Evolutionary conservation across 768 basidiomycete species (phyloP), one percentile per base, ranked within the genome.

Genomic region (Suillus placidus): DNA sequence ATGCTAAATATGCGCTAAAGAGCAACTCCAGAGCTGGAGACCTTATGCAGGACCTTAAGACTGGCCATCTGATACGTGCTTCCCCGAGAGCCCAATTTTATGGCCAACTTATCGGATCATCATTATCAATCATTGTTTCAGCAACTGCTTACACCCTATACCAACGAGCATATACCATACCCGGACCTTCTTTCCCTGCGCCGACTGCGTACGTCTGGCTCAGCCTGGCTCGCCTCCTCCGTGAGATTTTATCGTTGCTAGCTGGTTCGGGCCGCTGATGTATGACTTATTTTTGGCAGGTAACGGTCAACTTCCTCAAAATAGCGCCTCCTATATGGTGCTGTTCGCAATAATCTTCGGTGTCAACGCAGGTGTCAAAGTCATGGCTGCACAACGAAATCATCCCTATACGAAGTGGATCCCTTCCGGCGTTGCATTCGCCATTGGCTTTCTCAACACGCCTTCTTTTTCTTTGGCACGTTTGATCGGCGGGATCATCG

Each of bases 11-110:
- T 65, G 14, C 40, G 30, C 64, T 66, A 60, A 70, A 63, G 30
- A 43, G 2, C 4, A 58, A 52, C 32, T 54, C 7, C 68, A 95
- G 93, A 76, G 95, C 96, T 8, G 97, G 95, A 18, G 97, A 99
- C 74, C 86, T 98, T 10, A 98, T 99, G 97, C 97, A 99, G 80
- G 97, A 99, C 77, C 81, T 99, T 66, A 99, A 99, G 80, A 97
- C 97, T 3, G 97, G 97, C 0, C 94, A 97, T 76, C 81, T 99
- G n/a, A 86, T 94, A 63, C 86, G 84, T 68, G 95, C 95, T 10
- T 96, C 95, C 30, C 97, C 97, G 56, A 84, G 94, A 71, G 94
- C 94, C 2, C 97, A 97, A 73, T 97, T 98, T 75, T 96, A 89
- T 71, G 94, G 94, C 10, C 94, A 99, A 76, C 81, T 99, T 58